Conservation (phyloP, 106 monocot species). For the Amphibolis antarctica region DNA sequence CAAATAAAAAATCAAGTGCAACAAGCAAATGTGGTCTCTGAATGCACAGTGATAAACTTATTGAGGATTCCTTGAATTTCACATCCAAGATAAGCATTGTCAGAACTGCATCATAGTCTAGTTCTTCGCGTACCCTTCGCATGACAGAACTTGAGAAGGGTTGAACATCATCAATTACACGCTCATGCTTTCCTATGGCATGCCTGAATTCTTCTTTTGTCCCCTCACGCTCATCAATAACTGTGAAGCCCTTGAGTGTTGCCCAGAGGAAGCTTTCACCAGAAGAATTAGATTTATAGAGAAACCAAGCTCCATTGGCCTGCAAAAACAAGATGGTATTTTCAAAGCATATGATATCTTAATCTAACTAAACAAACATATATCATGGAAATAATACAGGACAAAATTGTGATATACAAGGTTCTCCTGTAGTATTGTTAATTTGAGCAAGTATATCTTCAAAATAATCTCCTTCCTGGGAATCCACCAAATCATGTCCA, state of each 20-base stretch:
- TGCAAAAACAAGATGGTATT: conserved; percentile 16
- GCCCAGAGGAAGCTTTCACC: conserved; percentile 73
- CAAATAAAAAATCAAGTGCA: conserved; percentile 84
- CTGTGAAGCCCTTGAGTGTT: conserved; percentile 74
- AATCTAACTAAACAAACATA: background rate
- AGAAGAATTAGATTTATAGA: conserved; percentile 70
- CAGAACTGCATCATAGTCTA: conserved; percentile 29
- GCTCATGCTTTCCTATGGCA: conserved; percentile 71
- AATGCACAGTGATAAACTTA: conserved; percentile 54
- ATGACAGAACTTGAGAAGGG: conserved; percentile 12
- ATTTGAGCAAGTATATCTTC: no score
- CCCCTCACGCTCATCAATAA: conserved; percentile 91
- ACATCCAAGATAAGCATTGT: conserved; percentile 97
- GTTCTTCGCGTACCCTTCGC: conserved; percentile 11
- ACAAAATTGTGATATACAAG: background rate
- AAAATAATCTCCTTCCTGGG: no score
- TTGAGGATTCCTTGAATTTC: conserved; percentile 38
- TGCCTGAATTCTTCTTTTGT: conserved; percentile 75
- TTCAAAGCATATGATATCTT: background rate
- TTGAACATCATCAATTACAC: conserved; percentile 15
- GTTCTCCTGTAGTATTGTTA: background rate
- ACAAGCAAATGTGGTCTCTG: conserved; percentile 92
- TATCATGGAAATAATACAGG: background rate
- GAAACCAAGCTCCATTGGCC: conserved; percentile 83
- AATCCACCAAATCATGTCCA: no score